These are phyloP conservation scores for Saksenaea vasiformis DNA, from an alignment of 371 early-diverging fungal species.

Conservation along the genomic window DNA sequence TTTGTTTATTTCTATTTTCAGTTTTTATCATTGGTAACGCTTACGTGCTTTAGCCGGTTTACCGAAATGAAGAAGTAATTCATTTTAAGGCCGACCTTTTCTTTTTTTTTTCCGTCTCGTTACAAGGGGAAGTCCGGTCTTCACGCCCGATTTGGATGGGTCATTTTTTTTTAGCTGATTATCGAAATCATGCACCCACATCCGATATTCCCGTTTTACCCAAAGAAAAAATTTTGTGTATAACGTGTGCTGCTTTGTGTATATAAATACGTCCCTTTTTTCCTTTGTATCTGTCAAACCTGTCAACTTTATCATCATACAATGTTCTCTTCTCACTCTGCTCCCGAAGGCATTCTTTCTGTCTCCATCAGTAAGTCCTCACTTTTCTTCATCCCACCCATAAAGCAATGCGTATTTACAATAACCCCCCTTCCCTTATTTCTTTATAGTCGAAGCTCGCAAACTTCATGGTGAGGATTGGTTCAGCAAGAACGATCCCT, in stretches of 20 bases:
- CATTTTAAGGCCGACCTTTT: not conserved
- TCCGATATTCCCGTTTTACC: conserved; percentile 4
- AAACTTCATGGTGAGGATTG: conserved; percentile 38
- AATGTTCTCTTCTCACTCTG: conserved; percentile 17
- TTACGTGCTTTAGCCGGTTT: not conserved
- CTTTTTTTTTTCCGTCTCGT: too few species aligned
- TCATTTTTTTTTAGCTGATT: too few species aligned
- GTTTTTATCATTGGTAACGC: not conserved
- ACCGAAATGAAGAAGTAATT: not conserved
- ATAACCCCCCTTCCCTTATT: not conserved
- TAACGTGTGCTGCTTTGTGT: not conserved
- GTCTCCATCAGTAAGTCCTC: conserved; percentile 29
- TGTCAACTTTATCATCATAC: not conserved
- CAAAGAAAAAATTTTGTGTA: not conserved
- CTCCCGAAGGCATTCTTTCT: conserved; percentile 31
- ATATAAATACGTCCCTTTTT: not conserved
- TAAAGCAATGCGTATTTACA: not conserved
- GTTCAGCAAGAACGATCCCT: conserved; percentile 38
- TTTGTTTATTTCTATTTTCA: not conserved
- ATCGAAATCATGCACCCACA: not conserved
- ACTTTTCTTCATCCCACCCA: not conserved
- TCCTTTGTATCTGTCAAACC: not conserved
- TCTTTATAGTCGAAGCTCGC: conserved; percentile 29
- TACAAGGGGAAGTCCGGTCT: not conserved
- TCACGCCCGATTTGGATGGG: not conserved